A percentile compares a stretch with the other conserved stretches of the same genome.
These are phyloP conservation scores for Scutellaria baicalensis DNA, from an alignment of 257 asterid species.

Conservation along the genomic window DNA sequence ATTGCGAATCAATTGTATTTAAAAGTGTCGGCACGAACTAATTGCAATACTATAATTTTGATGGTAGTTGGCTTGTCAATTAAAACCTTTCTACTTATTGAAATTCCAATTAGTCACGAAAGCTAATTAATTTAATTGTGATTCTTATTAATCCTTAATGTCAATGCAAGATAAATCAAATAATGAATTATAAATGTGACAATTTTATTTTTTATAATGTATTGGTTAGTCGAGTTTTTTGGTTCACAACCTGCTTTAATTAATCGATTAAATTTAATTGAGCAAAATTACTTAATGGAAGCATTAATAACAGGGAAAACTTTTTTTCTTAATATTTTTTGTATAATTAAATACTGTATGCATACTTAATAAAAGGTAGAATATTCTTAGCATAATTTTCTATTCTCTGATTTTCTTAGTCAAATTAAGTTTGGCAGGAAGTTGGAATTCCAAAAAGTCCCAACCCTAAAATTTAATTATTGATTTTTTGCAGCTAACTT, in stretches of 20 bases:
- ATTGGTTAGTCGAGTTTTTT: too few relatives aligned
- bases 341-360: too few relatives aligned
- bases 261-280: too few relatives aligned
- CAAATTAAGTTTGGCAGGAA: conserved; percentile 24
- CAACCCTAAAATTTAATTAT: neutral
- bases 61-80: conserved; percentile 22
- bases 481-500: neutral
- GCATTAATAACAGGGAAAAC: too few relatives aligned
- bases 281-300: too few relatives aligned
- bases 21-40: conserved; percentile 26
- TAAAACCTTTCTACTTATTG: neutral
- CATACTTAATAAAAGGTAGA: neutral
- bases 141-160: neutral
- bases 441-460: conserved; percentile 8
- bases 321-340: too few relatives aligned
- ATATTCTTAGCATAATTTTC: conserved; percentile 3
- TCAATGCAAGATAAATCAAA: too few relatives aligned
- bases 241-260: too few relatives aligned
- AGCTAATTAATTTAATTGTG: neutral
- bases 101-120: neutral
- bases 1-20: neutral
- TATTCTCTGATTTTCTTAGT: neutral
- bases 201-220: too few relatives aligned
- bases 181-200: too few relatives aligned
- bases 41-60: neutral